phyloP scores from a whole-genome alignment of 2,329 filamentous ascomycete genomes.

The Colletotrichum lupini region DNA sequence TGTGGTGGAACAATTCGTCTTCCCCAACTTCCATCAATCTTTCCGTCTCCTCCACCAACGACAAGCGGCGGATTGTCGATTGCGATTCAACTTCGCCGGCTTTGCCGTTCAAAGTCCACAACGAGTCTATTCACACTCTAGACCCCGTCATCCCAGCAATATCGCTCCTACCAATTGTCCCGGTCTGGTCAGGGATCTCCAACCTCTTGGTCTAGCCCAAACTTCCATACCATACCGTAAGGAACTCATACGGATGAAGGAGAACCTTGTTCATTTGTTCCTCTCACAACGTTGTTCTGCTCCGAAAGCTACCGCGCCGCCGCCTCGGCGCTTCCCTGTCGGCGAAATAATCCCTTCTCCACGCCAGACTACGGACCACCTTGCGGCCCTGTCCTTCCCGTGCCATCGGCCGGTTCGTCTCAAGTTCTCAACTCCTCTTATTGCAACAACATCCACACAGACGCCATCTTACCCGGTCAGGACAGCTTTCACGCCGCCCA shows the following conservation, averaged over 20 bases:
- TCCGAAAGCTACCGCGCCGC: slow-evolving; percentile 4
- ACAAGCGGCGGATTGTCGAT: slow-evolving; percentile 26
- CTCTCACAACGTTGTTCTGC: slow-evolving; percentile 13
- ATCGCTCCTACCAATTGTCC: slow-evolving; percentile 28
- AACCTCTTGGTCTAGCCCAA: slow-evolving; percentile 22
- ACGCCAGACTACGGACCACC: slow-evolving; percentile 13
- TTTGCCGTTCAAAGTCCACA: slow-evolving; percentile 27
- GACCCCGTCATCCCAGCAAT: slow-evolving; percentile 21
- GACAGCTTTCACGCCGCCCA: background rate
- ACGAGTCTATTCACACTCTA: slow-evolving; percentile 17
- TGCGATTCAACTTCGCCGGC: slow-evolving; percentile 12
- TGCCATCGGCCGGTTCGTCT: slow-evolving; percentile 34
- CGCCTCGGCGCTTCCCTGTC: slow-evolving; percentile 25
- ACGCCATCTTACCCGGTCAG: background rate
- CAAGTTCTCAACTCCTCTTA: slow-evolving; percentile 28
- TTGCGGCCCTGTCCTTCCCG: slow-evolving; percentile 29
- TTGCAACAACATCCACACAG: slow-evolving; percentile 30
- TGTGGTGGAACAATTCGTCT: slow-evolving; percentile 38
- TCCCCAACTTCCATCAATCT: slow-evolving; percentile 34
- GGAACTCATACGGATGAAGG: background rate
- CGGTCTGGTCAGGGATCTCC: slow-evolving; percentile 23
- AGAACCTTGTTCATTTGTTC: background rate
- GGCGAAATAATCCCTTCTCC: slow-evolving; percentile 24
- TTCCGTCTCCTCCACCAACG: slow-evolving; percentile 38
- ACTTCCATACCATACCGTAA: slow-evolving; percentile 5